Evolutionary conservation across 148 eudicot species (phyloP).

Genomic region (Rhododendron henanense): DNA sequence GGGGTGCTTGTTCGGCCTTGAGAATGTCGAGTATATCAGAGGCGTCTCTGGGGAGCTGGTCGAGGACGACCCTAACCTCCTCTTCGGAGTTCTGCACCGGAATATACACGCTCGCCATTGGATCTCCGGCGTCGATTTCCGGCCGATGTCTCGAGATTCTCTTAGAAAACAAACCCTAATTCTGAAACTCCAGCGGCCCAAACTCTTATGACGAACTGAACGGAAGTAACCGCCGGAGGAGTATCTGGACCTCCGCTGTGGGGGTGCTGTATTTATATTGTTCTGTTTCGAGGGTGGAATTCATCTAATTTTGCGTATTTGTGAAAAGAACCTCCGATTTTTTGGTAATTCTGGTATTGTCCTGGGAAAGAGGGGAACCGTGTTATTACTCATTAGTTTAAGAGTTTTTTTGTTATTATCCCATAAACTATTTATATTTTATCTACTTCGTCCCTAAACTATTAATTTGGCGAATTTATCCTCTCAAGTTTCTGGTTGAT

Average conservation of each 20-base stretch:
- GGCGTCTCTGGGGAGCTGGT: constrained; percentile 86
- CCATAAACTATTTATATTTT: no score
- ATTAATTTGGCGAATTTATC: no score
- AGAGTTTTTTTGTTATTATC: no score
- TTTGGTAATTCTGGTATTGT: not conserved
- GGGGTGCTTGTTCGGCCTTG: constrained; percentile 98
- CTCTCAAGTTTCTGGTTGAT: no score
- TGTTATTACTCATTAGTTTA: no score
- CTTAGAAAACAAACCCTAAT: not conserved
- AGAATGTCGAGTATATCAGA: constrained; percentile 96
- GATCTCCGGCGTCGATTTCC: not conserved
- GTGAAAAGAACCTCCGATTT: not conserved
- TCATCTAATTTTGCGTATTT: not conserved
- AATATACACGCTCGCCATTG: constrained; percentile 80
- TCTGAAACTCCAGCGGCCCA: not conserved
- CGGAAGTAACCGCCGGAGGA: not conserved
- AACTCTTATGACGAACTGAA: not conserved
- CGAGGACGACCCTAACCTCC: constrained; percentile 78
- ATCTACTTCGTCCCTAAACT: no score
- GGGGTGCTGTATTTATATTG: not conserved
- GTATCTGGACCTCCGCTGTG: no score
- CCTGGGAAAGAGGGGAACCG: no score
- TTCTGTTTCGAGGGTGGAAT: no score
- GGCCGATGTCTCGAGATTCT: not conserved
- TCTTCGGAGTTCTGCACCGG: constrained; percentile 91